A percentile compares a stretch with the other conserved stretches of the same genome.
Conservation (phyloP, 805 yeast species). For the Hermanozyma aechmeae region DNA sequence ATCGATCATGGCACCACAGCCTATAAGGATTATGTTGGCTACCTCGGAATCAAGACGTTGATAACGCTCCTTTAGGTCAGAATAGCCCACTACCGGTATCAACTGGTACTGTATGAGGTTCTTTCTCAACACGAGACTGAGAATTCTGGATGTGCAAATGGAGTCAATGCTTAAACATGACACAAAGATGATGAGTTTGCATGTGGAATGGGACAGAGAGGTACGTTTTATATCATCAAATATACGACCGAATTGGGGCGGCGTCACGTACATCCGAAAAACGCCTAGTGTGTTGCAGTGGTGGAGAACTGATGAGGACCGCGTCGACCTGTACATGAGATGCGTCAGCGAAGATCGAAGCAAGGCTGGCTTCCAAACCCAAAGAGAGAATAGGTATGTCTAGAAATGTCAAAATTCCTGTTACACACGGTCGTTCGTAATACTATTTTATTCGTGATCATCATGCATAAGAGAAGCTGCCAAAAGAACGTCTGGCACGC, state of each 20-base stretch:
- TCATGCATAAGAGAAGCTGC: conserved; percentile 37
- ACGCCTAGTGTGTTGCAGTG: conserved; percentile 1
- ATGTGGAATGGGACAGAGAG: conserved; percentile 87
- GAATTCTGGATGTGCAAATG: conserved; percentile 75
- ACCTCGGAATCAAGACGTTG: conserved; percentile 62
- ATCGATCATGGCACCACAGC: conserved; percentile 93
- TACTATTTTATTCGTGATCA: too few relatives aligned
- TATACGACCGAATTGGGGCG: conserved; percentile 56
- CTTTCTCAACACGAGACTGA: conserved; percentile 61
- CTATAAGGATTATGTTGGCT: conserved; percentile 66
- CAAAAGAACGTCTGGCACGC: conserved; percentile 53
- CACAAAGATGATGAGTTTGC: conserved; percentile 78
- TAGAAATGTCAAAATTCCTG: too few relatives aligned
- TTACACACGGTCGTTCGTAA: too few relatives aligned
- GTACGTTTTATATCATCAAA: conserved; percentile 60
- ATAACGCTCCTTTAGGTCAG: conserved; percentile 63
- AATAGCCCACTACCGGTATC: conserved; percentile 87
- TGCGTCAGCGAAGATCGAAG: neutral
- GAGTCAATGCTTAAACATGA: conserved; percentile 90
- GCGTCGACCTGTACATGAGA: neutral
- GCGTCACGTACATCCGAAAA: conserved; percentile 63
- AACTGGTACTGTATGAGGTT: conserved; percentile 82
- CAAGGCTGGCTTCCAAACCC: too few relatives aligned
- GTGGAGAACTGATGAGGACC: neutral
- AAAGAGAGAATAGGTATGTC: too few relatives aligned